A percentile compares a stretch with the other conserved stretches of the same genome.
Evolutionary conservation across 2,329 filamentous ascomycete genomes (phyloP).

Genomic region (Exophiala mesophila): DNA sequence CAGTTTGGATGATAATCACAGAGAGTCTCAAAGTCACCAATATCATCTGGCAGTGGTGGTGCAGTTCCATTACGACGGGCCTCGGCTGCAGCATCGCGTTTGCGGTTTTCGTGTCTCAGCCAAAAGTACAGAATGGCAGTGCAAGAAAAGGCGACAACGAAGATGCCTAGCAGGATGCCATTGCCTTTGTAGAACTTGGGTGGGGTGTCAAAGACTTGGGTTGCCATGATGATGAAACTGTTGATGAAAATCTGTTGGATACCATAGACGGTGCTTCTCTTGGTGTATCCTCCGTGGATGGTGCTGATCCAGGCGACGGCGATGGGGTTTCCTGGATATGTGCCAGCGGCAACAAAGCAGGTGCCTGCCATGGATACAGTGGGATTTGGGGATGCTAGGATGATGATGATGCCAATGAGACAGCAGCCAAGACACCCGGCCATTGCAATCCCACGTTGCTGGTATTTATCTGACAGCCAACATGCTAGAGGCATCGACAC

Average conservation of each 20-base stretch:
- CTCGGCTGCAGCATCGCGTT: constrained; percentile 1
- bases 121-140: constrained; percentile 4
- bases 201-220: constrained; percentile 2
- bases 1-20: constrained; percentile 8
- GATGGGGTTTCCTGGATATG: background rate
- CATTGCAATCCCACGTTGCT: background rate
- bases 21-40: constrained; percentile 5
- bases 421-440: background rate
- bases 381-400: background rate
- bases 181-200: constrained; percentile 2
- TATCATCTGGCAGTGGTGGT: constrained; percentile 1
- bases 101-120: constrained; percentile 4
- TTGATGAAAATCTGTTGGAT: constrained; percentile 1
- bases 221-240: background rate
- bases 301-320: background rate
- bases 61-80: constrained; percentile 2
- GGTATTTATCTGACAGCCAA: background rate
- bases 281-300: constrained; percentile 3
- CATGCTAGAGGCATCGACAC: background rate
- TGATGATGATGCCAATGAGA: background rate
- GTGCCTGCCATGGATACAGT: background rate
- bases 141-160: background rate
- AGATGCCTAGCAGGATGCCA: constrained; percentile 2
- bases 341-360: constrained; percentile 1
- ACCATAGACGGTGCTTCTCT: constrained; percentile 2